Percentiles rank a stretch among this genome's conserved stretches.
Conservation (phyloP, 164 flowering plant genomes). For the Piper longum region DNA sequence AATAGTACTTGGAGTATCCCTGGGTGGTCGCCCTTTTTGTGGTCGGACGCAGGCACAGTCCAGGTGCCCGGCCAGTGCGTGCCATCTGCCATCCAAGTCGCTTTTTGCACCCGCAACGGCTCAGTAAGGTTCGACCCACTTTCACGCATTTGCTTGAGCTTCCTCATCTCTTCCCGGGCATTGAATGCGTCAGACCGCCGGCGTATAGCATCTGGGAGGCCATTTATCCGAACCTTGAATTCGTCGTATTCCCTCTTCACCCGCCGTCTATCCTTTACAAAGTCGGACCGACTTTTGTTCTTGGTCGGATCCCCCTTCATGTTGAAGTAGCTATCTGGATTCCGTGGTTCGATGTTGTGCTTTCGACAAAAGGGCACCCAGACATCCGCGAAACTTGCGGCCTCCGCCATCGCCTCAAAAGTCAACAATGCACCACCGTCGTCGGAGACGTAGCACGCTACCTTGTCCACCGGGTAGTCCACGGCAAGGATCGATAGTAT, state of each 20-base stretch:
- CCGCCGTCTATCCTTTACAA: constrained; percentile 62
- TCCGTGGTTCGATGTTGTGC: constrained; percentile 62
- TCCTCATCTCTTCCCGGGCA: constrained; percentile 75
- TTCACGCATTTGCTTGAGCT: constrained; percentile 50
- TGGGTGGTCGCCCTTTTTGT: constrained; percentile 65
- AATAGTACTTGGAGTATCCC: constrained; percentile 70
- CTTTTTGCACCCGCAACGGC: constrained; percentile 42
- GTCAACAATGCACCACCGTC: constrained; percentile 73
- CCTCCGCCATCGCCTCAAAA: constrained; percentile 86
- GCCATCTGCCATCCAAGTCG: constrained; percentile 91
- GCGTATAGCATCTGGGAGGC: constrained; percentile 61
- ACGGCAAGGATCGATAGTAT: constrained; percentile 56
- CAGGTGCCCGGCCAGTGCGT: constrained; percentile 91
- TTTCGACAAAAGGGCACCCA: constrained; percentile 83
- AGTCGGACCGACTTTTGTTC: constrained; percentile 54
- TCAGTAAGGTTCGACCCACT: constrained; percentile 38
- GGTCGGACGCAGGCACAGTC: constrained; percentile 38
- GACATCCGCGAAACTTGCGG: constrained; percentile 57
- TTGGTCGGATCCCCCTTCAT: constrained; percentile 68
- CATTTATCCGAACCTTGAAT: constrained; percentile 70
- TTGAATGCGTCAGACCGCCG: constrained; percentile 76
- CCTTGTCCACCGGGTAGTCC: constrained; percentile 66
- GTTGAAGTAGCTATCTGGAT: constrained; percentile 59
- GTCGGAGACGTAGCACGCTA: constrained; percentile 64
- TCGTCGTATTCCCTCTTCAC: constrained; percentile 76